A percentile compares a stretch with the other conserved stretches of the same genome.
These are phyloP conservation scores for Conoideocrella luteorostrata DNA, from an alignment of 2,329 filamentous ascomycete species.

Conservation along the genomic window DNA sequence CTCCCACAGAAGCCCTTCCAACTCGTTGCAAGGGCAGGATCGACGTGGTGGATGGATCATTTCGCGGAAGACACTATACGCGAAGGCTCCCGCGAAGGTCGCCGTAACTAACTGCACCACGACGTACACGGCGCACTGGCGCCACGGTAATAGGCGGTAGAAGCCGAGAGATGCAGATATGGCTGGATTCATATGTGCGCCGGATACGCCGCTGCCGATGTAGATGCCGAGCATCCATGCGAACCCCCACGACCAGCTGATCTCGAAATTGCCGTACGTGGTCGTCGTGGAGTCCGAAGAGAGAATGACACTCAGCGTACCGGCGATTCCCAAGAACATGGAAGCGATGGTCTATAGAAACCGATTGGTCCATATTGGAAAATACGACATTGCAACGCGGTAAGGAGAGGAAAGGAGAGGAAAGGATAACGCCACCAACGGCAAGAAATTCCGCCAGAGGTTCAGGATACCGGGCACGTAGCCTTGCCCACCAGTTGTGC, in stretches of 20 bases:
- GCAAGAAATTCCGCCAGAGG: conserved; percentile 17
- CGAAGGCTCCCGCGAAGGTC: conserved; percentile 23
- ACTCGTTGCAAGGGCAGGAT: conserved; percentile 22
- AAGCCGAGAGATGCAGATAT: conserved; percentile 28
- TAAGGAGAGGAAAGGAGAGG: no score
- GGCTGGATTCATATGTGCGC: conserved; percentile 27
- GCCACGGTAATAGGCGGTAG: conserved; percentile 31
- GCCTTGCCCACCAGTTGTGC: conserved; percentile 18
- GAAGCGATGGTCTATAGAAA: conserved; percentile 10
- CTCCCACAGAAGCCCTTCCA: conserved; percentile 29
- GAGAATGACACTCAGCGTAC: conserved; percentile 13
- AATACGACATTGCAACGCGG: no score
- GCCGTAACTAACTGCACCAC: conserved; percentile 23
- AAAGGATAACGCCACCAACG: no score
- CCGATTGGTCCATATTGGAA: not conserved
- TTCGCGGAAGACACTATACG: conserved; percentile 24
- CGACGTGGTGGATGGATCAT: conserved; percentile 23
- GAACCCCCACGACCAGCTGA: conserved; percentile 19
- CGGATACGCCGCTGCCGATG: conserved; percentile 20
- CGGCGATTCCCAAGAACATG: conserved; percentile 14
- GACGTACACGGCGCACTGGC: conserved; percentile 23
- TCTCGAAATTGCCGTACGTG: conserved; percentile 16
- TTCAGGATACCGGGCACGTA: conserved; percentile 16
- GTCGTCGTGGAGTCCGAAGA: conserved; percentile 10
- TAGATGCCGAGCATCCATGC: conserved; percentile 21